phyloP scores from a whole-genome alignment of 495 filamentous ascomycete genomes.

The Penicillium tannophilum region DNA sequence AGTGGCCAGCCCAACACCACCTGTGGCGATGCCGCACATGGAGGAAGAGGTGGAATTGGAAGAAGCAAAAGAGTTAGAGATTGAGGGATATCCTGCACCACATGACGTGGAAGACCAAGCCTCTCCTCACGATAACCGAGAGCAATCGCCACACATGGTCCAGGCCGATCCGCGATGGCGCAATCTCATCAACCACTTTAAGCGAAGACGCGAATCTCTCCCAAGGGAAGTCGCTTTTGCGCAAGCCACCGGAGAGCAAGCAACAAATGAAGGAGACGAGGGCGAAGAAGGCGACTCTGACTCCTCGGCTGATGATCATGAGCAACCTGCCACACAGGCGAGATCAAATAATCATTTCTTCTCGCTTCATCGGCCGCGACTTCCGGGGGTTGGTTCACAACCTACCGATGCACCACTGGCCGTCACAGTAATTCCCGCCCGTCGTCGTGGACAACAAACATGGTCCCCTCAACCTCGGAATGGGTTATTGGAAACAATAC shows the following conservation, averaged over 20 bases:
- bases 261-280: conserved; percentile 4
- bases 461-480: conserved; percentile 41
- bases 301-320: conserved; percentile 28
- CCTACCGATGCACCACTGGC: conserved; percentile 46
- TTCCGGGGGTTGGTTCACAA: conserved; percentile 28
- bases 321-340: conserved; percentile 16
- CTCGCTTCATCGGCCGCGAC: conserved; percentile 29
- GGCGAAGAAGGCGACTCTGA: conserved; percentile 20
- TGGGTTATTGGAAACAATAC: conserved; percentile 16
- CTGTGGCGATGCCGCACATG: conserved; percentile 45
- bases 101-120: conserved; percentile 16
- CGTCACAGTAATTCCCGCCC: conserved; percentile 70
- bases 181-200: conserved; percentile 55
- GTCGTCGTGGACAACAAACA: conserved; percentile 52
- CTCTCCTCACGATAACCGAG: conserved; percentile 22
- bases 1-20: conserved; percentile 66
- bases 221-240: conserved; percentile 57
- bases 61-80: conserved; percentile 34
- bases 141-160: conserved; percentile 40
- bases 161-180: conserved; percentile 49
- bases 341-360: conserved; percentile 37
- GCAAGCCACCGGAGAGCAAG: conserved; percentile 43
- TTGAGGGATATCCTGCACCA: conserved; percentile 16
- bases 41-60: conserved; percentile 39
- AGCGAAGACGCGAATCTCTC: conserved; percentile 51